Evolutionary conservation across 768 basidiomycete genomes (phyloP), one percentile per base, ranked within the genome.

Genomic region (Tricholoma flavovirens): DNA sequence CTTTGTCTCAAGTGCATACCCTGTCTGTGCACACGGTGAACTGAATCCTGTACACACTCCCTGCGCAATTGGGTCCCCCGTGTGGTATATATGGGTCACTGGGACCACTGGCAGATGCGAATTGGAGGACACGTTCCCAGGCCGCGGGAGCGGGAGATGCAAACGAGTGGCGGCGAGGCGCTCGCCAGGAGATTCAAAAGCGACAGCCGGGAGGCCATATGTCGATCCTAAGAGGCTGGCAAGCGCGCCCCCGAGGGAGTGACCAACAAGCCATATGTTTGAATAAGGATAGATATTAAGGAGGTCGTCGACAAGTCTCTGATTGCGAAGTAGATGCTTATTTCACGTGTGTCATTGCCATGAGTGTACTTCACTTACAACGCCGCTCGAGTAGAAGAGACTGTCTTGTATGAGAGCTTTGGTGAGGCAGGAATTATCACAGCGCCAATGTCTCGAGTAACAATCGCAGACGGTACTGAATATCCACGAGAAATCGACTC

Each of bases 51-150:
- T 93, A 66, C 92, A 94, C 1, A 78, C 71, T 0, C 90, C 90
- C 75, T 90, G 89, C 0, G 96, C 85, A 38, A 98, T 93, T 0
- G 95, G 96, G 69, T 98, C 96, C 1, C 87, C 89, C 1, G 86
- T 95, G 68, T 98, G 92, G 64, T 89, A 97, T 22, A 98, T 76
- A 64, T 98, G 93, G 0, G 71, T 95, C 54, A 75, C 84, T 67
- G 62, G 82, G 66, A 55, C 75, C 61, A 54, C 83, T 8, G 63
- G 60, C n/a, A 60, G 51, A 2, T 57, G 56, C 17, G 62, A 49
- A 7, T 30, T 33, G 15, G 46, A 26, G 15, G 5, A 5, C 2
- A 17, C 26, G 56, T 55, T 54, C 53, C 35, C 62, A 35, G 9
- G 54, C 33, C 77, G 82, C 64, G 93, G 93, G 5, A 88, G 74